Evolutionary conservation across 306 rosid genomes (phyloP).

Genomic region (Pterocarpus macrocarpus): DNA sequence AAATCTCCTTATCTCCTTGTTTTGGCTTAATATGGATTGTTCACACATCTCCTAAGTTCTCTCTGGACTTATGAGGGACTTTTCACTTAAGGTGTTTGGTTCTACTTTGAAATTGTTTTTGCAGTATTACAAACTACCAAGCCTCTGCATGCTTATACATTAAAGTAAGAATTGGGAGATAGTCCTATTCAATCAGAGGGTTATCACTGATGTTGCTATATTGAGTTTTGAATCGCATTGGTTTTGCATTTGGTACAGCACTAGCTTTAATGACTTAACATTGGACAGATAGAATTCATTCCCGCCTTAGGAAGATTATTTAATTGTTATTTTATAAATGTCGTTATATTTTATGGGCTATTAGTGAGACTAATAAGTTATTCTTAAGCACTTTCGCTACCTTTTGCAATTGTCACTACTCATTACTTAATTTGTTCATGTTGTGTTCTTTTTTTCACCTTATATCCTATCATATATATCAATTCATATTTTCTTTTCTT

Average conservation of each 20-base stretch:
- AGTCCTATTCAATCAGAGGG: too few relatives aligned
- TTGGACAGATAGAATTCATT: not conserved
- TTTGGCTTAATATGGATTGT: too few relatives aligned
- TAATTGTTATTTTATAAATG: not conserved
- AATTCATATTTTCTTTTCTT: not conserved
- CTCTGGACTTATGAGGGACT: too few relatives aligned
- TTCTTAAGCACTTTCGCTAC: not conserved
- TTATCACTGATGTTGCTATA: not conserved
- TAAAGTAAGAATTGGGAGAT: too few relatives aligned
- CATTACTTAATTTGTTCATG: conserved; percentile 7
- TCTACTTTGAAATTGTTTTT: too few relatives aligned
- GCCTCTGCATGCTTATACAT: too few relatives aligned
- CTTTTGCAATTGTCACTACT: too few relatives aligned
- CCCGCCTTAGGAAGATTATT: not conserved
- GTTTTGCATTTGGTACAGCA: conserved; percentile 18
- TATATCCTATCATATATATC: not conserved
- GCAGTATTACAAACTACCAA: too few relatives aligned
- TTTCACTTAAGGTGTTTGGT: too few relatives aligned
- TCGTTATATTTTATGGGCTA: not conserved
- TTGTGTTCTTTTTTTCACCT: not conserved
- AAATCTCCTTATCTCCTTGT: too few relatives aligned
- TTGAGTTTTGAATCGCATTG: conserved; percentile 21
- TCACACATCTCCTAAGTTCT: too few relatives aligned
- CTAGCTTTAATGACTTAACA: conserved; percentile 5
- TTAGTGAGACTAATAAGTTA: conserved; percentile 14